phyloP scores from a whole-genome alignment of 495 filamentous ascomycete species.

The Penicillium ochrochloron region DNA sequence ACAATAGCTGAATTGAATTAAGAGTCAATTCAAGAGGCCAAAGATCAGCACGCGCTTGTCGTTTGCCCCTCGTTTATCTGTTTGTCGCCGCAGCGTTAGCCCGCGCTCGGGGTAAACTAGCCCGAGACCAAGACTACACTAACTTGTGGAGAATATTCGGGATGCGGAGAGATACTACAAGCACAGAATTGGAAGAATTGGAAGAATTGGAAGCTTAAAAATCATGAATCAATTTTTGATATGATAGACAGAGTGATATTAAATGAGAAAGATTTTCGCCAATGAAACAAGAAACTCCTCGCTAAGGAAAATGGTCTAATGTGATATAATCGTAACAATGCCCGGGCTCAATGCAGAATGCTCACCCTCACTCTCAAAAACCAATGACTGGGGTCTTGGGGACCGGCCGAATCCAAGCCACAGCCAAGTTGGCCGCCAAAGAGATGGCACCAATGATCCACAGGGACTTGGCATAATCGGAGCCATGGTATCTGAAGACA shows the following conservation, averaged over 20 bases:
- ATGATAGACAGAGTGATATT: background rate
- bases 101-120: slow-evolving; percentile 38
- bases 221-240: background rate
- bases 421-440: slow-evolving; percentile 65
- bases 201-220: background rate
- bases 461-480: slow-evolving; percentile 67
- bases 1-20: background rate
- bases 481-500: slow-evolving; percentile 78
- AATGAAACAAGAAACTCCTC: background rate
- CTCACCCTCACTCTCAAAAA: slow-evolving; percentile 10
- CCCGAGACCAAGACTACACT: slow-evolving; percentile 25
- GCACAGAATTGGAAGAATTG: no score
- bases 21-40: background rate
- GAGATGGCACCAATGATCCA: slow-evolving; percentile 85
- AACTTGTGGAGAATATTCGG: background rate
- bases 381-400: slow-evolving; percentile 43
- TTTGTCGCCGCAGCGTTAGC: slow-evolving; percentile 25
- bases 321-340: slow-evolving; percentile 2
- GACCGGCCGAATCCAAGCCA: slow-evolving; percentile 75
- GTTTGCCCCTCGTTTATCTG: slow-evolving; percentile 30
- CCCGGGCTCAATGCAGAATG: no score
- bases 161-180: slow-evolving; percentile 12
- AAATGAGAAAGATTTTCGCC: background rate
- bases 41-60: slow-evolving; percentile 1
- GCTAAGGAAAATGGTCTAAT: slow-evolving; percentile 3